phyloP scores from a whole-genome alignment of 257 asterid genomes.

The Capsicum pubescens region DNA sequence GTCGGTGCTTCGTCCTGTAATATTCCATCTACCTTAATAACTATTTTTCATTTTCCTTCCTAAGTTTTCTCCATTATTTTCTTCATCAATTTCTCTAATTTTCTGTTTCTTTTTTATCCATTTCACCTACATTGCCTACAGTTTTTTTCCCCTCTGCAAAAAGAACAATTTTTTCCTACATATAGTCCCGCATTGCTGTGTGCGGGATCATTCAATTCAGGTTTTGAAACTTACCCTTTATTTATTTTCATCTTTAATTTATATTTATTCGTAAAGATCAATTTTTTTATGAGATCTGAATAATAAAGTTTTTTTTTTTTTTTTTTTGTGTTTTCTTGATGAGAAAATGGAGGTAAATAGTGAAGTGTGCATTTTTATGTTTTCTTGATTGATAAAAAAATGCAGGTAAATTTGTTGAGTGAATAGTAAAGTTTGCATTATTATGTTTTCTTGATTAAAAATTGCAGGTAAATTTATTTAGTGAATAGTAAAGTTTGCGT shows the following conservation, averaged over 20 bases:
- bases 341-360: too few species aligned
- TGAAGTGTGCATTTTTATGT: too few species aligned
- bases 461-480: too few species aligned
- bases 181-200: conserved; percentile 23
- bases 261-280: background rate
- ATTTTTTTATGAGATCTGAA: conserved; percentile 25
- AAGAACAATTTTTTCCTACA: background rate
- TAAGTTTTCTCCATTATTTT: background rate
- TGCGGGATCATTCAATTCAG: conserved; percentile 22
- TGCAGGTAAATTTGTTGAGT: conserved; percentile 22
- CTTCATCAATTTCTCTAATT: conserved; percentile 11
- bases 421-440: too few species aligned
- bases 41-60: background rate
- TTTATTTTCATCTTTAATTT: background rate
- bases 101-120: background rate
- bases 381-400: too few species aligned
- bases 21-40: background rate
- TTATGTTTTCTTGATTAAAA: too few species aligned
- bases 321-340: background rate
- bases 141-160: too few species aligned
- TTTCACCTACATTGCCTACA: conserved; percentile 3
- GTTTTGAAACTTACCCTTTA: background rate
- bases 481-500: too few species aligned
- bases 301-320: too few species aligned
- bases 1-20: conserved; percentile 25